Percentiles rank a stretch among this genome's conserved stretches.
Evolutionary conservation across 2,329 filamentous ascomycete species (phyloP).

Genomic region (Sporothrix luriei): DNA sequence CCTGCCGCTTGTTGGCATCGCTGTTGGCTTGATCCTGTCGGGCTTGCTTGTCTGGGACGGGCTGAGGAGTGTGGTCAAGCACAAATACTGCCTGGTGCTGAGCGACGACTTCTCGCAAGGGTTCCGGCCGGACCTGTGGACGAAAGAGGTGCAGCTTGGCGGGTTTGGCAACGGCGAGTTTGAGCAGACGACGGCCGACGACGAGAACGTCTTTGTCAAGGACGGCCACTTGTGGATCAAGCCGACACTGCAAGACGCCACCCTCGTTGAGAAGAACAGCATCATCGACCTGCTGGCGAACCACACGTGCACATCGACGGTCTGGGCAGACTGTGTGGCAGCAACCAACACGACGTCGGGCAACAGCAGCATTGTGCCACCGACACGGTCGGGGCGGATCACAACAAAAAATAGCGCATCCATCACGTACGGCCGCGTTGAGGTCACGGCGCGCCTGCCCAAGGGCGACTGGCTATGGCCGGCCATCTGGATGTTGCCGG

Average conservation of each 20-base stretch:
- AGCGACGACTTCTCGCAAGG: slow-evolving; percentile 66
- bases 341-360: slow-evolving; percentile 70
- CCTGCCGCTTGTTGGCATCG: slow-evolving; percentile 71
- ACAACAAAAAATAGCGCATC: slow-evolving; percentile 69
- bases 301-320: slow-evolving; percentile 67
- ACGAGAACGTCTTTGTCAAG: slow-evolving; percentile 74
- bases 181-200: slow-evolving; percentile 69
- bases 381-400: slow-evolving; percentile 75
- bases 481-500: slow-evolving; percentile 88
- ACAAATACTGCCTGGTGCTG: slow-evolving; percentile 71
- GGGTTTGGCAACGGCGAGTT: slow-evolving; percentile 83
- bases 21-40: slow-evolving; percentile 67
- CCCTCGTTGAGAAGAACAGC: slow-evolving; percentile 66
- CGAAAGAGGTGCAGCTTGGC: slow-evolving; percentile 72
- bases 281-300: slow-evolving; percentile 68
- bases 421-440: slow-evolving; percentile 80
- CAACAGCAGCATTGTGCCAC: slow-evolving; percentile 75
- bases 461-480: slow-evolving; percentile 87
- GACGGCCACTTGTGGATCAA: slow-evolving; percentile 72
- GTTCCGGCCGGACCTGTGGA: slow-evolving; percentile 66
- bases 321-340: slow-evolving; percentile 64
- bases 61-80: slow-evolving; percentile 68
- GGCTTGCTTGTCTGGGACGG: slow-evolving; percentile 78
- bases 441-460: slow-evolving; percentile 76
- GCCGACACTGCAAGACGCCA: slow-evolving; percentile 72